A percentile compares a stretch with the other conserved stretches of the same genome.
Conservation (phyloP, 2,329 filamentous ascomycete species). For the Colletotrichum tofieldiae region DNA sequence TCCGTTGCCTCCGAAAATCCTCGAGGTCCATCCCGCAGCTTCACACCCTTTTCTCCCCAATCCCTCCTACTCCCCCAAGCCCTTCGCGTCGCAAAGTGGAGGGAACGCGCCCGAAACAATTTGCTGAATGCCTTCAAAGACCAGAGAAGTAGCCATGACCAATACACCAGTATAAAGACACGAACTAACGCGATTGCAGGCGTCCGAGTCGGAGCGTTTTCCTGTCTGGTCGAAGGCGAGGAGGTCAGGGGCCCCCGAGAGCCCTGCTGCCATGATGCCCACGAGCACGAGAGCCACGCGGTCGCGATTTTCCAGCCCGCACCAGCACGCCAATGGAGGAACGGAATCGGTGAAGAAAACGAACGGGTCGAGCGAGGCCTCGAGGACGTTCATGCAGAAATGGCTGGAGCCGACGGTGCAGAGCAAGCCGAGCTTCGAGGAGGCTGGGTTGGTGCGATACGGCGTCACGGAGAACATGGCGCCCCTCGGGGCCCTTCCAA, state of each 20-base stretch:
- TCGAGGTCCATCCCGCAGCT: conserved; percentile 43
- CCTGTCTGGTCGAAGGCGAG: conserved; percentile 38
- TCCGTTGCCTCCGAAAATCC: conserved; percentile 47
- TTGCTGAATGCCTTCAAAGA: conserved; percentile 44
- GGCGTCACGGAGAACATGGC: conserved; percentile 89
- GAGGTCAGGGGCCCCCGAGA: conserved; percentile 44
- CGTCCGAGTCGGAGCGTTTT: conserved; percentile 38
- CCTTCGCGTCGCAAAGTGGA: conserved; percentile 46
- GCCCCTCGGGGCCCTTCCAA: conserved; percentile 82
- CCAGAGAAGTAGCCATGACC: conserved; percentile 44
- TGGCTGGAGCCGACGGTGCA: conserved; percentile 74
- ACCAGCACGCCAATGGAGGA: conserved; percentile 52
- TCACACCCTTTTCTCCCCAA: conserved; percentile 45
- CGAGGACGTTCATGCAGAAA: conserved; percentile 66
- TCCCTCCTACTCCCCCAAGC: conserved; percentile 39
- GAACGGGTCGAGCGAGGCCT: conserved; percentile 55
- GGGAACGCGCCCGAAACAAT: conserved; percentile 47
- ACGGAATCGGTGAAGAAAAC: conserved; percentile 39
- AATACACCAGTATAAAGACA: conserved; percentile 3
- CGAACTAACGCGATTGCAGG: conserved; percentile 38
- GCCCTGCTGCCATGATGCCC: conserved; percentile 53
- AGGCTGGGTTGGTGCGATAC: conserved; percentile 80
- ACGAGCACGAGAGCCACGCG: conserved; percentile 66
- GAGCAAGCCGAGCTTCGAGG: conserved; percentile 81
- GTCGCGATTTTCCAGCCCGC: conserved; percentile 72